Evolutionary conservation across 2,329 filamentous ascomycete species (phyloP).

Genomic region (Talaromyces islandicus): DNA sequence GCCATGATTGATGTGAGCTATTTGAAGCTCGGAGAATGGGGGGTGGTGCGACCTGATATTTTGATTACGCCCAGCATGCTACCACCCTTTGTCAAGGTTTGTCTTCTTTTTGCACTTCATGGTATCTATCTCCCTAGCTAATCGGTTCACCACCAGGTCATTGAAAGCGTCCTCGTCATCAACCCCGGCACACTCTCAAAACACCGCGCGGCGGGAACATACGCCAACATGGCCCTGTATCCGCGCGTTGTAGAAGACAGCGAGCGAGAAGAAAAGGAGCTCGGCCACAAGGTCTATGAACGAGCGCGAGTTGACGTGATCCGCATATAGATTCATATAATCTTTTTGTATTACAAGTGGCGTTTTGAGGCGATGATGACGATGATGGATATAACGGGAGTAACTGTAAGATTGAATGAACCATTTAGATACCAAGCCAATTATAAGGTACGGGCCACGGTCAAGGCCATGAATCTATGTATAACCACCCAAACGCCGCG

Average conservation of each 20-base stretch:
- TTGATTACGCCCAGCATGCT: conserved; percentile 76
- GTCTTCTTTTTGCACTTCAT: conserved; percentile 14
- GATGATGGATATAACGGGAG: not conserved
- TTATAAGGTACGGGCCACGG: not conserved
- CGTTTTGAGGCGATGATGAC: not conserved
- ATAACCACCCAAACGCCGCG: not conserved
- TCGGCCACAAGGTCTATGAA: conserved; percentile 73
- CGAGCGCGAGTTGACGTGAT: conserved; percentile 82
- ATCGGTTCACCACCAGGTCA: conserved; percentile 53
- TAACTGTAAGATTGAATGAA: not conserved
- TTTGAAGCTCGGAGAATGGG: conserved; percentile 83
- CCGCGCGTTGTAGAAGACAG: conserved; percentile 56
- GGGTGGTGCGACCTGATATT: conserved; percentile 78
- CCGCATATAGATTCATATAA: conserved; percentile 53
- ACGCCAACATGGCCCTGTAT: conserved; percentile 70
- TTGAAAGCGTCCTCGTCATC: conserved; percentile 82
- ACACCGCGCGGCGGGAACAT: conserved; percentile 76
- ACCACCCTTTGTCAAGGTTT: conserved; percentile 81
- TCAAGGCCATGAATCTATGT: too few relatives aligned
- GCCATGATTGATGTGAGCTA: conserved; percentile 78
- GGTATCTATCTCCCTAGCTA: not conserved
- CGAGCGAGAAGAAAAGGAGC: conserved; percentile 52
- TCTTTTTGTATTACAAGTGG: not conserved
- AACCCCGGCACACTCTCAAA: conserved; percentile 89
- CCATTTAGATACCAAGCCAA: not conserved